Conservation (phyloP, 257 asterid genomes). For the Ballota nigra region DNA sequence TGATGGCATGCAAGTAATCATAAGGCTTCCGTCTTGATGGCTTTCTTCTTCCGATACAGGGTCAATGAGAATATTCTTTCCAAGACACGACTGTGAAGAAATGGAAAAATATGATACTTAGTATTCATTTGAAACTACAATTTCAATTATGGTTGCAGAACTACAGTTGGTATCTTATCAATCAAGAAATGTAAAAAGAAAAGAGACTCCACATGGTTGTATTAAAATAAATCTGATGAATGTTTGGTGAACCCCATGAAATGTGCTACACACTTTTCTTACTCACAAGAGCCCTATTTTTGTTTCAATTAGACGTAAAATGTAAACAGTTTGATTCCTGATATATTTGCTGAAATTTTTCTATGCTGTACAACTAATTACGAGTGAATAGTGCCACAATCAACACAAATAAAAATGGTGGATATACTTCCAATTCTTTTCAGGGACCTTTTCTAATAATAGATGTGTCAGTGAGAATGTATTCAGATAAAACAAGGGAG, state of each 20-base stretch:
- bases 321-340: background rate
- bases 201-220: background rate
- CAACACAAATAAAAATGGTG: background rate
- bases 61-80: constrained; percentile 79
- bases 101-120: background rate
- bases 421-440: constrained; percentile 1
- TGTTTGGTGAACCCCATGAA: background rate
- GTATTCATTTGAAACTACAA: background rate
- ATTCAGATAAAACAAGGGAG: background rate
- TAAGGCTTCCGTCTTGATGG: constrained; percentile 68
- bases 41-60: constrained; percentile 86
- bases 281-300: background rate
- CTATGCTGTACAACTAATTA: constrained; percentile 2
- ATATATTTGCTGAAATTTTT: background rate
- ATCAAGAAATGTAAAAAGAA: background rate
- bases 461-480: background rate
- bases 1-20: constrained; percentile 86
- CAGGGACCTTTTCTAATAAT: too few species aligned
- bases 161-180: background rate
- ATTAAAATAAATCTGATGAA: background rate
- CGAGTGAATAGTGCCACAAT: background rate
- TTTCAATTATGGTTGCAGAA: constrained; percentile 1
- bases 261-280: background rate
- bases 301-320: background rate
- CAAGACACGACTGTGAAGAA: constrained; percentile 62